Conservation (phyloP, 352 stramenopile species). For the Halophytophthora polymorphica region DNA sequence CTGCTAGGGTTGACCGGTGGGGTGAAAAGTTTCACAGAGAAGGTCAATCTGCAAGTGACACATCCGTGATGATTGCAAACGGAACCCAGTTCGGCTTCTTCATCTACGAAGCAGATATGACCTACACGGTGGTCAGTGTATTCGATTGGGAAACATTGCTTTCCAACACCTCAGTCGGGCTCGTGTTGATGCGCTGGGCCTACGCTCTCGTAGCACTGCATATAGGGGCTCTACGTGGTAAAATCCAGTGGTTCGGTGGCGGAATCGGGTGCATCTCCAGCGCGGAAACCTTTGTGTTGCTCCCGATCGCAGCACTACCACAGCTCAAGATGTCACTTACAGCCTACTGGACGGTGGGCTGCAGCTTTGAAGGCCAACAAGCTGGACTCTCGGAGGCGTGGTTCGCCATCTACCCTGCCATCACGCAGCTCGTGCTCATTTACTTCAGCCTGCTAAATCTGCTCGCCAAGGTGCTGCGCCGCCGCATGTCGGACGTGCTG, state of each 20-base stretch:
- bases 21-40: conserved; percentile 8
- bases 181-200: conserved; percentile 32
- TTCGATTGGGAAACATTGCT: conserved; percentile 33
- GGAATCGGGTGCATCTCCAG: conserved; percentile 25
- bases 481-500: not conserved
- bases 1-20: conserved; percentile 18
- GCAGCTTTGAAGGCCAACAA: conserved; percentile 38
- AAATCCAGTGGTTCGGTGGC: not conserved
- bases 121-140: conserved; percentile 2
- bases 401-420: conserved; percentile 25
- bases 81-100: conserved; percentile 26
- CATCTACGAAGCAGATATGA: conserved; percentile 7
- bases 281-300: conserved; percentile 20
- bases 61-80: conserved; percentile 20
- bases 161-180: conserved; percentile 24
- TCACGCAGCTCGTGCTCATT: conserved; percentile 19
- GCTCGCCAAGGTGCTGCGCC: conserved; percentile 9
- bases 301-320: conserved; percentile 28
- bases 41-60: conserved; percentile 2
- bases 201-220: conserved; percentile 21
- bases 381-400: conserved; percentile 19
- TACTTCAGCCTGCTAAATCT: conserved; percentile 23
- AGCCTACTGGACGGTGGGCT: conserved; percentile 30
- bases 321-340: conserved; percentile 29
- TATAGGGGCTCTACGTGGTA: not conserved